Evolutionary conservation across 1,139 yeast species (phyloP).

Genomic region (Meyerozyma sp.): DNA sequence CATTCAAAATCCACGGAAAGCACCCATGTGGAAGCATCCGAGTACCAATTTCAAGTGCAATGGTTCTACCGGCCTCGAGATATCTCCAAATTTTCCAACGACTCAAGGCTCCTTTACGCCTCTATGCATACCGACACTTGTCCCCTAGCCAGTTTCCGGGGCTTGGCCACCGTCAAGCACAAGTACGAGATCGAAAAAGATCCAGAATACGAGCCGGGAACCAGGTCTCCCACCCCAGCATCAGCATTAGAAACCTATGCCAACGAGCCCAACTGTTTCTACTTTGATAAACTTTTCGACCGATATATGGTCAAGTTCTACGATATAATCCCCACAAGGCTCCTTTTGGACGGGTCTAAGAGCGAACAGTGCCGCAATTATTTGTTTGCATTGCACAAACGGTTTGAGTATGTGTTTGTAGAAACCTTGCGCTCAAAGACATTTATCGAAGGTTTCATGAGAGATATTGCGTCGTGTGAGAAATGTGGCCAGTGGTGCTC

Average conservation of each 20-base stretch:
- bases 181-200: slow-evolving; percentile 55
- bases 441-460: slow-evolving; percentile 56
- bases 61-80: slow-evolving; percentile 94
- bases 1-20: neutral
- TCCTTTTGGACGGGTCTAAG: slow-evolving; percentile 48
- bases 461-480: slow-evolving; percentile 52
- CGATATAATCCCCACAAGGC: slow-evolving; percentile 49
- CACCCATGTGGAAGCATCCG: slow-evolving; percentile 32
- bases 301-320: slow-evolving; percentile 80
- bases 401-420: slow-evolving; percentile 70
- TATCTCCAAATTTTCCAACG: slow-evolving; percentile 60
- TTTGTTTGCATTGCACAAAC: slow-evolving; percentile 55
- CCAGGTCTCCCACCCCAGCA: slow-evolving; percentile 15
- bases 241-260: slow-evolving; percentile 43
- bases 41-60: slow-evolving; percentile 65
- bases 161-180: slow-evolving; percentile 67
- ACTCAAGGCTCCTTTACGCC: slow-evolving; percentile 73
- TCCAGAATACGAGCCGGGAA: slow-evolving; percentile 4
- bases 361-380: slow-evolving; percentile 36
- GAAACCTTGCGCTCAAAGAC: slow-evolving; percentile 70
- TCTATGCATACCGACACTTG: slow-evolving; percentile 86
- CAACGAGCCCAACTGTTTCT: slow-evolving; percentile 63
- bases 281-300: slow-evolving; percentile 83
- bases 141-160: slow-evolving; percentile 72
- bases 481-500: slow-evolving; percentile 84